Evolutionary conservation across 257 asterid species (phyloP), one percentile per base, ranked within the genome.

Genomic region (Solanum sparsipilum): DNA sequence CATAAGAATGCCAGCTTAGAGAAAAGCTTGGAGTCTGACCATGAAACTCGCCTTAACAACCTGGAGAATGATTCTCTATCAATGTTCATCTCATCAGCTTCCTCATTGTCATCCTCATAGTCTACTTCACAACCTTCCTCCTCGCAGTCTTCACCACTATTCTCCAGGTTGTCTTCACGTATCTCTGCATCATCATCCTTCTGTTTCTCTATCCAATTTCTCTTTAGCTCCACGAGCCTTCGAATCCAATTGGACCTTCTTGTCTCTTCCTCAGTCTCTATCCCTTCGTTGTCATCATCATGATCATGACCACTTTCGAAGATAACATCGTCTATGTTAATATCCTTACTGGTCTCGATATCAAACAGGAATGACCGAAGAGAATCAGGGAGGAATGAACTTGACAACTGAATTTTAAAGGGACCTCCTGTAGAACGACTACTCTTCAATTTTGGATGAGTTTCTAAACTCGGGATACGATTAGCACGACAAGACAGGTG

Each of bases 1-100:
- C 98, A 93, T 88, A 96, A 86, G 93, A 94, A 95, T 46, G 98
- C 98, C 74, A 96, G 84, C 90, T 90, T 93, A 15, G 98, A 90
- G 89, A 94, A 94, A 48, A 88, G 92, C 93, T 90, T 94, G n/a
- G 95, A 88, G 68, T 96, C 97, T 10, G 98, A 93, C 95, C 96
- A 92, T 5, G 98, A 90, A 34, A 94, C 96, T 6, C 86, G 86
- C 23, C 89, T 79, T 78, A 96, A 88, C 90, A 96, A 68, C 9
- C 90, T 81, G 25, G 93, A 88, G 90, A 96, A 95, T 10, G 88
- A 58, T 52, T 93, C 94, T 29, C 84, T 76, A 56, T 96, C 96
- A 20, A 94, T 81, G 29, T 25, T 27, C 27, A 89, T 9, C 3
- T 88, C 88, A 6, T 35, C 94, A 7, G 89, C 91, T 58, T 31